These are phyloP conservation scores for Blastocystis sp. DNA, from an alignment of 352 stramenopile species.

Conservation along the genomic window DNA sequence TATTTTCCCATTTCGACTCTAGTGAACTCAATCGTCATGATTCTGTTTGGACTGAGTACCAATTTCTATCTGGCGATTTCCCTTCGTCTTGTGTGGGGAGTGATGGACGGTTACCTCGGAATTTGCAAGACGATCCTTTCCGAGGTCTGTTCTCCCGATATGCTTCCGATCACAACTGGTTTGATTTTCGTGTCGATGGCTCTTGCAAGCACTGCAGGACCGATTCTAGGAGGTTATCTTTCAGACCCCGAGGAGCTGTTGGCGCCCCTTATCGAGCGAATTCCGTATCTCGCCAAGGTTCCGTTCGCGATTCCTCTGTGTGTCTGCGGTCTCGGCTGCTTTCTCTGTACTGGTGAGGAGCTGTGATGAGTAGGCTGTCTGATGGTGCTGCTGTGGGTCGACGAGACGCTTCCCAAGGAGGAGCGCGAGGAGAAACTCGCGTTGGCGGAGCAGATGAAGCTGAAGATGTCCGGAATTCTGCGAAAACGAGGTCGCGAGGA, in stretches of 20 bases:
- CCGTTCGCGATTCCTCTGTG: conserved; percentile 15
- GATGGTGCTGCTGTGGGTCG: neutral
- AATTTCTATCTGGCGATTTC: conserved; percentile 53
- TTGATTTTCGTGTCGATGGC: conserved; percentile 22
- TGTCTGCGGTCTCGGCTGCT: neutral
- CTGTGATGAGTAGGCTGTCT: neutral
- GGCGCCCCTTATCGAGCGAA: neutral
- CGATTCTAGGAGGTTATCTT: conserved; percentile 42
- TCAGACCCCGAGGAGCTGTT: conserved; percentile 42
- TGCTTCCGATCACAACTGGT: conserved; percentile 23
- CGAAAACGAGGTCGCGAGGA: conserved; percentile 29
- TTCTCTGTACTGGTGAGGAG: neutral
- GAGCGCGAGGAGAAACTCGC: conserved; percentile 7
- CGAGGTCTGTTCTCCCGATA: conserved; percentile 38
- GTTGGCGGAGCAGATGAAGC: conserved; percentile 13
- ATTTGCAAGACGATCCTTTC: conserved; percentile 54
- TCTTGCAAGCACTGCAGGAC: neutral
- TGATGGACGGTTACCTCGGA: conserved; percentile 36
- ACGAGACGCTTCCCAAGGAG: conserved; percentile 28
- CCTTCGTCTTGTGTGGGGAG: conserved; percentile 42
- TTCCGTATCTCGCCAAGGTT: conserved; percentile 28
- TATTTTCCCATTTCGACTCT: neutral
- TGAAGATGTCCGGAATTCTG: conserved; percentile 16
- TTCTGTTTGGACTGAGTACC: conserved; percentile 2
- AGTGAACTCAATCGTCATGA: conserved; percentile 37